Evolutionary conservation across 495 filamentous ascomycete genomes (phyloP), one percentile per base, ranked within the genome.

Genomic region (Aspergillus incahuasiensis): DNA sequence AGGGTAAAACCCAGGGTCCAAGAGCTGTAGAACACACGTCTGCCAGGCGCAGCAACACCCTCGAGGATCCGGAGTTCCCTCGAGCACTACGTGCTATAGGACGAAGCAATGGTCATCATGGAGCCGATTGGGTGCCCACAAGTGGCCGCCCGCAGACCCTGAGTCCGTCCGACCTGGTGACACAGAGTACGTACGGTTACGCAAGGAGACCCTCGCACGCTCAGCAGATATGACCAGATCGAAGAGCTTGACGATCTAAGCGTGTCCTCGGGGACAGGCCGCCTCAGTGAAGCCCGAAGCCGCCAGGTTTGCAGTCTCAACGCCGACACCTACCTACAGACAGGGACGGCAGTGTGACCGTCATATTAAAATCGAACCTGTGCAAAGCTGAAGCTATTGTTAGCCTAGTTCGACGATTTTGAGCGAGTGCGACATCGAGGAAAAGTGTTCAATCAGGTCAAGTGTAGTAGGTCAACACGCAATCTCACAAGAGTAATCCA

Each of bases 161-260:
- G 32, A 32, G 34, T 6, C 5, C 60, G 86, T 95, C 53, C 91
- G 91, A 4, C 90, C 90, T 0, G 91, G 91, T 13, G 82, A 70
- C 21, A 79, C 76, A 21, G 79, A 75, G 15, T 52, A 76, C 25
- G 25, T n/a, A 8, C 73, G 63, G 69, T 79, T 19, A 61, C 69
- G 58, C 47, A 59, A 20, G 74, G 69, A 15, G 63, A 74, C 15
- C 66, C 68, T 13, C 32, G 59, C 30, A 53, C 79, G 16, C 61
- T 63, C 74, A 43, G 63, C 67, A 28, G 77, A 81, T 53, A 44
- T 79, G 64, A 69, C 4, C 77, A 77, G 59, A 66, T 80, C 6
- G 74, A 78, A 55, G 55, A 6, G 69, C 80, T 32, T 57, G 71
- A 74, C 63, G 54, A 62, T 69, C 35, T 55, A 63, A 47, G 59